phyloP scores from a whole-genome alignment of 2,329 filamentous ascomycete genomes.

The Aspergillus terreus region DNA sequence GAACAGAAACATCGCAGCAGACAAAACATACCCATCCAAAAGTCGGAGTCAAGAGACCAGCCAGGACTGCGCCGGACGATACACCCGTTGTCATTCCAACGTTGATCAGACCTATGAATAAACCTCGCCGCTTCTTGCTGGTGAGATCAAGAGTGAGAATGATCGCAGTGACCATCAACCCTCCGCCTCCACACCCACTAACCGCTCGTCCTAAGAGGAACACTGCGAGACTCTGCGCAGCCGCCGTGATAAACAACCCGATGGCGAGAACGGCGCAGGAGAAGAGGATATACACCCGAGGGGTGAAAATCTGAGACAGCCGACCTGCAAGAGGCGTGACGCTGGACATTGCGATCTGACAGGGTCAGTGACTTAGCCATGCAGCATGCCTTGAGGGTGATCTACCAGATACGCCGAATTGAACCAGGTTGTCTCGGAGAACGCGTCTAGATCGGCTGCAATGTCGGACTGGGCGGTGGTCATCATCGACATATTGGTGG shows the following conservation, averaged over 20 bases:
- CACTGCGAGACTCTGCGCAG: constrained; percentile 53
- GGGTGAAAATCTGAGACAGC: constrained; percentile 69
- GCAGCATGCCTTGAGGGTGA: neutral
- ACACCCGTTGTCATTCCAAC: constrained; percentile 68
- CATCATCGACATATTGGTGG: constrained; percentile 73
- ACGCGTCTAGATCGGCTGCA: constrained; percentile 69
- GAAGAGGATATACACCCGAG: constrained; percentile 61
- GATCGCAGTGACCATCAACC: constrained; percentile 68
- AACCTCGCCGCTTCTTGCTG: constrained; percentile 62
- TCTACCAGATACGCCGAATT: constrained; percentile 67
- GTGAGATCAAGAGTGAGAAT: constrained; percentile 75
- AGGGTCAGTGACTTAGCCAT: neutral
- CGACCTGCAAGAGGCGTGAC: constrained; percentile 68
- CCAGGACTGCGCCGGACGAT: constrained; percentile 67
- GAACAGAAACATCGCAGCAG: no score
- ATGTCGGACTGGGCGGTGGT: constrained; percentile 77
- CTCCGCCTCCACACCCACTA: constrained; percentile 66
- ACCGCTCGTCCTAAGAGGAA: constrained; percentile 69
- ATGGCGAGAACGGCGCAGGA: constrained; percentile 57
- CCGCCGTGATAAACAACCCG: constrained; percentile 63
- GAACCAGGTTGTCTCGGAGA: constrained; percentile 73
- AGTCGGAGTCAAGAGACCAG: constrained; percentile 59
- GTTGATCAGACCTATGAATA: constrained; percentile 73
- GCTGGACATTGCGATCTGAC: constrained; percentile 54
- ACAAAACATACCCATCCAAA: constrained; percentile 64